A percentile compares a stretch with the other conserved stretches of the same genome.
Evolutionary conservation across 2,329 filamentous ascomycete species (phyloP).

Genomic region (Neonectria ditissima): DNA sequence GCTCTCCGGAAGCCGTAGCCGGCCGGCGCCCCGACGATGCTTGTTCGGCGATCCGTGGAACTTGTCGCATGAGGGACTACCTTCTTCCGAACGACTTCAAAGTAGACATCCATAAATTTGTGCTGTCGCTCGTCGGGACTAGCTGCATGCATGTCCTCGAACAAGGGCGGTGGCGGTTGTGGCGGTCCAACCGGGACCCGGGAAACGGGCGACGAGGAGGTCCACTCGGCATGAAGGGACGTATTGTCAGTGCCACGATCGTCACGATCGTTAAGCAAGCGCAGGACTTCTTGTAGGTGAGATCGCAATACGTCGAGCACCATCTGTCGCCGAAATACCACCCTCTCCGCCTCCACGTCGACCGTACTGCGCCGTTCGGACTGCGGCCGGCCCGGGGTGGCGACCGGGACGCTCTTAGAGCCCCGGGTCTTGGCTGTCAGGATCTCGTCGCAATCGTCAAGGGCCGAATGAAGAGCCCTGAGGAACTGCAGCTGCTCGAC

Average conservation of each 20-base stretch:
- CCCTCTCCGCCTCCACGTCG: constrained; percentile 32
- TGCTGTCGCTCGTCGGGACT: constrained; percentile 62
- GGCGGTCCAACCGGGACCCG: background rate
- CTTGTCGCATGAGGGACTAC: constrained; percentile 53
- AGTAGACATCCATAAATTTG: constrained; percentile 66
- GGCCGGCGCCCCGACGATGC: constrained; percentile 40
- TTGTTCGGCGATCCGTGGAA: constrained; percentile 43
- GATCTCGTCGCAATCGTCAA: constrained; percentile 58
- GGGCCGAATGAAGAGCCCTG: constrained; percentile 53
- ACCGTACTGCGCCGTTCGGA: constrained; percentile 11
- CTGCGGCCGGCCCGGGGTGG: background rate
- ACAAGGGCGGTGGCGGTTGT: constrained; percentile 42
- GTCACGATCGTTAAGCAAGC: constrained; percentile 57
- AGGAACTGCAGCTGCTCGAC: constrained; percentile 51
- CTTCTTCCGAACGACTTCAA: constrained; percentile 55
- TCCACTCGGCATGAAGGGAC: constrained; percentile 38
- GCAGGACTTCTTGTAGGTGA: constrained; percentile 62
- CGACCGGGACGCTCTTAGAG: constrained; percentile 1
- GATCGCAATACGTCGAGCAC: constrained; percentile 61
- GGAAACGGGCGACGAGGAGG: constrained; percentile 22
- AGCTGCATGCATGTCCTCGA: constrained; percentile 61
- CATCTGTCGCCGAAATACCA: constrained; percentile 48
- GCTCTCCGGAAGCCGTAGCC: constrained; percentile 37
- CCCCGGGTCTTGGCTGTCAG: constrained; percentile 49
- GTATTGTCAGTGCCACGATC: constrained; percentile 43